Conservation (phyloP, 495 filamentous ascomycete species). For the Tuber aestivum region DNA sequence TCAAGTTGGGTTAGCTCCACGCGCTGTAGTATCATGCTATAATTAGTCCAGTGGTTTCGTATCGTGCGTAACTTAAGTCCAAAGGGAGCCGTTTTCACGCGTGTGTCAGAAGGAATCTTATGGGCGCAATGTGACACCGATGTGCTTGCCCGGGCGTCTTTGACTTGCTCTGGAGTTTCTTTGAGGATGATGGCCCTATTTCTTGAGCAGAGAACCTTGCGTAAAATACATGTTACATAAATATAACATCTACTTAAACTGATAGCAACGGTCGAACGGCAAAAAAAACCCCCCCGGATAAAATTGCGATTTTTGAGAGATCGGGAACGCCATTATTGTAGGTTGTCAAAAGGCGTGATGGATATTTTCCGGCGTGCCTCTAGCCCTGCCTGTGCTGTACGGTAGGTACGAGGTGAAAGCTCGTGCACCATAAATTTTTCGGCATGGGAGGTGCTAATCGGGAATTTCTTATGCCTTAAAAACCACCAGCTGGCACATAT, state of each 20-base stretch:
- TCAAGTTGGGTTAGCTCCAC: neutral
- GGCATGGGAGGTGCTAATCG: neutral
- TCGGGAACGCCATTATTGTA: neutral
- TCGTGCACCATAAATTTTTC: neutral
- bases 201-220: neutral
- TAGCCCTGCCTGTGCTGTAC: neutral
- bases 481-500: neutral
- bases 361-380: neutral
- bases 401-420: neutral
- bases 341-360: neutral
- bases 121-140: neutral
- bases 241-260: neutral
- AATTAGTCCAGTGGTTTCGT: neutral
- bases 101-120: neutral
- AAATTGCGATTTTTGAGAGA: neutral
- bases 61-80: neutral
- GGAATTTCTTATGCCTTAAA: neutral
- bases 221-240: neutral
- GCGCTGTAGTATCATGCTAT: neutral
- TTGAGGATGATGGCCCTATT: neutral
- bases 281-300: neutral
- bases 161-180: neutral
- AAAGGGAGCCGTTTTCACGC: neutral
- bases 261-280: neutral
- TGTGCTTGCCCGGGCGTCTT: neutral